A percentile compares a stretch with the other conserved stretches of the same genome.
These are phyloP conservation scores for Iris pallida DNA, from an alignment of 116 monocot species.

Conservation along the genomic window DNA sequence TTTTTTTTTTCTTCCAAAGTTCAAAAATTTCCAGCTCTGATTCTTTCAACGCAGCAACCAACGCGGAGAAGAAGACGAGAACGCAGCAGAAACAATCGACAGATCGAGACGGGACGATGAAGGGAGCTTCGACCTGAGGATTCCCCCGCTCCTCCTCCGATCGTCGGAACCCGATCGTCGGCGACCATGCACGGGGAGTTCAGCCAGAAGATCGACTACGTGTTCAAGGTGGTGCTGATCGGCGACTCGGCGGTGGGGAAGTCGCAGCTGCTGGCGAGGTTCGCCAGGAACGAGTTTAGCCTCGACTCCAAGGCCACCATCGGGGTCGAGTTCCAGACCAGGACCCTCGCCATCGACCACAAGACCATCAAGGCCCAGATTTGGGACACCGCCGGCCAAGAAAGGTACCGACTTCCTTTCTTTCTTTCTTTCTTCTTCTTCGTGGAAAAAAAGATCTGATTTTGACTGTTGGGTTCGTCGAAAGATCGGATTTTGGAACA, in stretches of 20 bases:
- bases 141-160: not conserved
- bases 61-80: no score
- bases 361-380: constrained; percentile 4
- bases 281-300: constrained; percentile 67
- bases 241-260: constrained; percentile 86
- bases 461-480: no score
- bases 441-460: not conserved
- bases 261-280: constrained; percentile 74
- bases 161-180: not conserved
- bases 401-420: not conserved
- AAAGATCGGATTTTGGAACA: no score
- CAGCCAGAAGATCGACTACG: constrained; percentile 77
- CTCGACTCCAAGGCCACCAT: constrained; percentile 65
- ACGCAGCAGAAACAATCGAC: no score
- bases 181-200: constrained; percentile 43
- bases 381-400: constrained; percentile 5
- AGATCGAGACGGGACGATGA: no score
- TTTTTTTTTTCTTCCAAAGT: no score
- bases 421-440: not conserved
- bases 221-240: constrained; percentile 87
- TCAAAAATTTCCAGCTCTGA: no score
- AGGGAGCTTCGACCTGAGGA: no score
- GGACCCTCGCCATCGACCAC: constrained; percentile 1
- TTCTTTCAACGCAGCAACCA: no score
- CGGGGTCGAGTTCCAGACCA: constrained; percentile 62